phyloP scores from a whole-genome alignment of 176 grass and related monocot genomes.

The Raddia distichophylla region DNA sequence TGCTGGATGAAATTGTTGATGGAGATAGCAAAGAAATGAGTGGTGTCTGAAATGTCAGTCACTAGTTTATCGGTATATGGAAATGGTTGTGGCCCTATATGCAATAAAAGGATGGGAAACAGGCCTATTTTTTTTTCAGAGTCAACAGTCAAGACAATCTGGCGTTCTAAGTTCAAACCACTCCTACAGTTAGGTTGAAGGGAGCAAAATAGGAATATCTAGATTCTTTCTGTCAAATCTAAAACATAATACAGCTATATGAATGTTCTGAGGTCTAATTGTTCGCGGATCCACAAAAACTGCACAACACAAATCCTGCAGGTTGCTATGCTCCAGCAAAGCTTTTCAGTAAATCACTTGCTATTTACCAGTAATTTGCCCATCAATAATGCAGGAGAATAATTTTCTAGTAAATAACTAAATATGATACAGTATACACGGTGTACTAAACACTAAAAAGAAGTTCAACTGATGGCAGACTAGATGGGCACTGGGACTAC shows the following conservation, averaged over 20 bases:
- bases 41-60: neutral
- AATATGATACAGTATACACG: conserved; percentile 5
- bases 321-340: neutral
- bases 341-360: neutral
- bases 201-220: neutral
- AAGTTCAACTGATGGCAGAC: neutral
- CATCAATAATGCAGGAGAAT: neutral
- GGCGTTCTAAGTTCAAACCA: neutral
- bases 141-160: neutral
- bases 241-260: neutral
- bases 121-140: neutral
- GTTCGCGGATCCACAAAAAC: neutral
- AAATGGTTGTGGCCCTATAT: neutral
- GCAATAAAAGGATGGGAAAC: neutral
- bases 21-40: neutral
- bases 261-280: neutral
- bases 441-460: neutral
- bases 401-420: conserved; percentile 12
- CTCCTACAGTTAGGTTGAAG: neutral
- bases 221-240: neutral
- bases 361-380: neutral
- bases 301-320: neutral
- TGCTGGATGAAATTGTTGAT: neutral
- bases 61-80: neutral
- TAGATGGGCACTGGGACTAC: neutral